Conservation (phyloP, 106 monocot genomes). For the Dactylorhiza incarnata region DNA sequence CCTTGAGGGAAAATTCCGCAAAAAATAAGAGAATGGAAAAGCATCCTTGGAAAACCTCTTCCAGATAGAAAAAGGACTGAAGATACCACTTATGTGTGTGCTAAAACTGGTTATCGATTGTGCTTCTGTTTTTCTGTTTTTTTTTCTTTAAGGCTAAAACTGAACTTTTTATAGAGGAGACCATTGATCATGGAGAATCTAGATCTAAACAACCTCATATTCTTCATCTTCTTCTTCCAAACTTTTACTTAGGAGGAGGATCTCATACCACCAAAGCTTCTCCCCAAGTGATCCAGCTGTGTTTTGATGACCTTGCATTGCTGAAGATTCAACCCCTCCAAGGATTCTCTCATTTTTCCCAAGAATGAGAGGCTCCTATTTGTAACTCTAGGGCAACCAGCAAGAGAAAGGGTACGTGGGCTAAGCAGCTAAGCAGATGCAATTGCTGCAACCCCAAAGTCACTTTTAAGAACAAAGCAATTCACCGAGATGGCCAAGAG, state of each 20-base stretch:
- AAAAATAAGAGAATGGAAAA: constrained; percentile 32
- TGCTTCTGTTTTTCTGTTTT: background rate
- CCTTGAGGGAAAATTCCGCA: constrained; percentile 19
- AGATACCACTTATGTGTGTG: constrained; percentile 7
- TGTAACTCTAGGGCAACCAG: constrained; percentile 62
- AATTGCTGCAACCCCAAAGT: constrained; percentile 63
- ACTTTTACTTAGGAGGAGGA: constrained; percentile 30
- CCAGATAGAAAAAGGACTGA: constrained; percentile 14
- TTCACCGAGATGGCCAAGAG: constrained; percentile 45
- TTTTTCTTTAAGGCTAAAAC: no score
- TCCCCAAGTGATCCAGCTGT: constrained; percentile 40
- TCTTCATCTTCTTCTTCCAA: background rate
- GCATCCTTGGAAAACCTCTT: constrained; percentile 19
- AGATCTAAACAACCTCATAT: background rate
- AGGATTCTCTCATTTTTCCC: constrained; percentile 31
- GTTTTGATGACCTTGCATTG: constrained; percentile 47
- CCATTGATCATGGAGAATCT: background rate
- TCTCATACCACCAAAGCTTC: constrained; percentile 73
- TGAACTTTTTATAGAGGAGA: background rate
- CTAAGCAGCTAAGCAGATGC: constrained; percentile 47
- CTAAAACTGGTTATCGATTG: constrained; percentile 4
- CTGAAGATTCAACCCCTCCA: constrained; percentile 69
- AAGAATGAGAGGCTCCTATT: constrained; percentile 42
- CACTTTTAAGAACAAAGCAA: constrained; percentile 52
- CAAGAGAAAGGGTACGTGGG: constrained; percentile 49